Evolutionary conservation across 2,329 filamentous ascomycete genomes (phyloP).

Genomic region (Botrytis squamosa): DNA sequence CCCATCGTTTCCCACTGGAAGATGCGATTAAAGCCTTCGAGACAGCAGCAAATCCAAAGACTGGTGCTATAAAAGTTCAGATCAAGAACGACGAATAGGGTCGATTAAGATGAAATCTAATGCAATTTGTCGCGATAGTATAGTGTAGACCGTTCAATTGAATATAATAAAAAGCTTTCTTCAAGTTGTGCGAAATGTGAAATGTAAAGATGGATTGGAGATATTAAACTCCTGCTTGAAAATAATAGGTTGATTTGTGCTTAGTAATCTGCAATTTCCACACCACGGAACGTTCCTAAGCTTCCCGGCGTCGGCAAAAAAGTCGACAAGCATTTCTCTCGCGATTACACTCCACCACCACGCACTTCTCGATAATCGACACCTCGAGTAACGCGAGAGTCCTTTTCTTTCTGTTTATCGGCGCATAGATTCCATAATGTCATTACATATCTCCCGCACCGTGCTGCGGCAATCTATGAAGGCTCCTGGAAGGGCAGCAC

Average conservation of each 20-base stretch:
- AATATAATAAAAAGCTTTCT: constrained; percentile 3
- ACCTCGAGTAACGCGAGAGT: constrained; percentile 25
- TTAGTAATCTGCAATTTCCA: constrained; percentile 20
- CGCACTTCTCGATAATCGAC: constrained; percentile 33
- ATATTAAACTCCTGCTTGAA: neutral
- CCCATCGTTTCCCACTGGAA: constrained; percentile 82
- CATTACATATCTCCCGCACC: constrained; percentile 36
- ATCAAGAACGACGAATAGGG: constrained; percentile 63
- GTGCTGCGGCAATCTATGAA: constrained; percentile 37
- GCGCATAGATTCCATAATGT: constrained; percentile 34
- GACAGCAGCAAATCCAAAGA: constrained; percentile 82
- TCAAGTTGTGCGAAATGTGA: neutral
- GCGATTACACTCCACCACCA: constrained; percentile 30
- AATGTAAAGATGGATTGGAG: neutral
- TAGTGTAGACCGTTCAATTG: constrained; percentile 23
- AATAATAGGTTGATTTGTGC: constrained; percentile 9
- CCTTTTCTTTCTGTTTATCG: constrained; percentile 27
- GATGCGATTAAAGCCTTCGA: constrained; percentile 88
- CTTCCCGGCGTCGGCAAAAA: constrained; percentile 32
- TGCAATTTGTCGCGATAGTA: constrained; percentile 17
- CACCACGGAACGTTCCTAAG: constrained; percentile 22
- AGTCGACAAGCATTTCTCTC: constrained; percentile 28
- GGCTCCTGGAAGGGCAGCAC: constrained; percentile 31
- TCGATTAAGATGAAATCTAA: constrained; percentile 5
- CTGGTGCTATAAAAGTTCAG: constrained; percentile 95